Evolutionary conservation across 345 rosid species (phyloP).

Genomic region (Acer yangbiense): DNA sequence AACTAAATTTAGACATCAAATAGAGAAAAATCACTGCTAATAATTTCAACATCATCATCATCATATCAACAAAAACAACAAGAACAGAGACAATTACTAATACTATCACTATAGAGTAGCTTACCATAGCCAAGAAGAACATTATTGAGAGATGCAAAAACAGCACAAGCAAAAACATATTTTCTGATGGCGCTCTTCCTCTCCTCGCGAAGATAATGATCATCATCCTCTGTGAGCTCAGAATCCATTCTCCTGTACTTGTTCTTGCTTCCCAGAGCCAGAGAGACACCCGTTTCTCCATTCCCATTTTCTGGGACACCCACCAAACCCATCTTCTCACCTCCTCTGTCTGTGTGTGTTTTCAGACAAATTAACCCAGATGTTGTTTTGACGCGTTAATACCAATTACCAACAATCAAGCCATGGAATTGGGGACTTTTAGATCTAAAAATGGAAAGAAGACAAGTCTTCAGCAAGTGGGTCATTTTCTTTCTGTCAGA

Average conservation of each 20-base stretch:
- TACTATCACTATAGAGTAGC: not conserved
- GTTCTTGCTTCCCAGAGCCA: conserved; percentile 63
- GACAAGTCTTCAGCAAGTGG: conserved; percentile 13
- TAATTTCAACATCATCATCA: not conserved
- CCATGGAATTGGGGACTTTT: not conserved
- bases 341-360: not conserved
- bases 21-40: not conserved
- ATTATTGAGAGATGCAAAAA: conserved; percentile 83
- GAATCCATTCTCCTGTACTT: conserved; percentile 83
- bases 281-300: conserved; percentile 38
- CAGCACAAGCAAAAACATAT: conserved; percentile 75
- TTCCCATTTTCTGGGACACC: conserved; percentile 58
- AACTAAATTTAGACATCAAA: not conserved
- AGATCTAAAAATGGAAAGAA: conserved; percentile 21
- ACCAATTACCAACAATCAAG: not conserved
- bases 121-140: conserved; percentile 96
- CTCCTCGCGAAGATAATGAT: conserved; percentile 36
- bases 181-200: conserved; percentile 47
- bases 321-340: conserved; percentile 45
- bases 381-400: conserved; percentile 2
- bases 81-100: not conserved
- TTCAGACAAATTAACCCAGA: conserved; percentile 17
- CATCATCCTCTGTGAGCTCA: conserved; percentile 32
- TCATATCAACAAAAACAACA: not conserved
- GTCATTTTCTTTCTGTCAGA: not conserved